Percentiles rank a stretch among this genome's conserved stretches.
Evolutionary conservation across 2,329 filamentous ascomycete species (phyloP).

Genomic region (Penicillium sp.): DNA sequence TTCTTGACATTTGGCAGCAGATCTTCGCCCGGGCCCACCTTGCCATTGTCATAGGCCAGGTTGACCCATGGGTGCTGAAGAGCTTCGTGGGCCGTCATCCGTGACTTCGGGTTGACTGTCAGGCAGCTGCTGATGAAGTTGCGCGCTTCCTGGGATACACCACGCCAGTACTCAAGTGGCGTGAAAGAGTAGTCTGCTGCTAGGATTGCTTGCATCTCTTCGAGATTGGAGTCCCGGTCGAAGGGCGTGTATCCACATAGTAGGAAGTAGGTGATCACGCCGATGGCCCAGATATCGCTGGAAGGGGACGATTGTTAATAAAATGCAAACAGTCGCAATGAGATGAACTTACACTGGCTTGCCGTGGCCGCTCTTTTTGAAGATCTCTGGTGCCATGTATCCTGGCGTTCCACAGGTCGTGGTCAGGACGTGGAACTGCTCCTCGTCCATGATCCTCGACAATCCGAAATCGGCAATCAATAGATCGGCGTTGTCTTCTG

Average conservation of each 20-base stretch:
- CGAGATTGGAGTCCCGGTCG: conserved; percentile 90
- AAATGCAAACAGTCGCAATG: not conserved
- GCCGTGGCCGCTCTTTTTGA: conserved; percentile 95
- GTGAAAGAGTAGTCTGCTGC: conserved; percentile 94
- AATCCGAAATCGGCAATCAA: conserved; percentile 95
- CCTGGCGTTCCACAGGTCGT: conserved; percentile 96
- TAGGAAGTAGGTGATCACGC: conserved; percentile 96
- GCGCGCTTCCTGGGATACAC: conserved; percentile 73
- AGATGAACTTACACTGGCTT: conserved; percentile 67
- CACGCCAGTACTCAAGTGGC: conserved; percentile 90
- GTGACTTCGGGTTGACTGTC: conserved; percentile 74
- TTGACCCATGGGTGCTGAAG: conserved; percentile 58
- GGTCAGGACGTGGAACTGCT: conserved; percentile 93
- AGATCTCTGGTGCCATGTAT: conserved; percentile 99
- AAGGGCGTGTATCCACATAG: conserved; percentile 97
- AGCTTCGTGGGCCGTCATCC: conserved; percentile 82
- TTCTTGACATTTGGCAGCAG: conserved; percentile 59
- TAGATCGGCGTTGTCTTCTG: conserved; percentile 93
- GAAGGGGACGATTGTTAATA: conserved; percentile 1
- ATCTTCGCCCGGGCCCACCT: conserved; percentile 42
- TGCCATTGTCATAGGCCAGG: conserved; percentile 43
- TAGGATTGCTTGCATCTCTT: conserved; percentile 98
- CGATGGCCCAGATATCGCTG: conserved; percentile 90
- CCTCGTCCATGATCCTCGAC: conserved; percentile 95
- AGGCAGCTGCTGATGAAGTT: conserved; percentile 89